A percentile compares a stretch with the other conserved stretches of the same genome.
Evolutionary conservation across 2,329 filamentous ascomycete genomes (phyloP).

Genomic region (Fusarium keratoplasticum): DNA sequence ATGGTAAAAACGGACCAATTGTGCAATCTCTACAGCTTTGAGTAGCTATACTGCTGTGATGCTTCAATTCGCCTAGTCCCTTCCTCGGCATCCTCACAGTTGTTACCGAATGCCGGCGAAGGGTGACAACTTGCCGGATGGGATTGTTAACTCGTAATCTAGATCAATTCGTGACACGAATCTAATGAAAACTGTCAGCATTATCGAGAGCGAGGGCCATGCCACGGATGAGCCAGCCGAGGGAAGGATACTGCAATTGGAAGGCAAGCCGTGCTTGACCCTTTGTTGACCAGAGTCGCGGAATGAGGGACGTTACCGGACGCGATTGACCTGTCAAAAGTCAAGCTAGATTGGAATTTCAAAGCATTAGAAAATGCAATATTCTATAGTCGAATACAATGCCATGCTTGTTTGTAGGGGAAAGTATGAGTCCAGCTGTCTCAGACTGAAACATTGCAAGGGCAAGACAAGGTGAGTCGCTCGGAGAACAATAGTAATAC

Average conservation of each 20-base stretch:
- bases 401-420: background rate
- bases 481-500: background rate
- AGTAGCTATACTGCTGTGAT: background rate
- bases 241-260: background rate
- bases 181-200: background rate
- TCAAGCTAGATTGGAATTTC: too few relatives aligned
- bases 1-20: too few relatives aligned
- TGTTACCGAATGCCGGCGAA: background rate
- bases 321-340: background rate
- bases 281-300: background rate
- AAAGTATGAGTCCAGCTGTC: background rate
- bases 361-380: background rate
- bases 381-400: background rate
- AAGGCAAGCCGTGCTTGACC: background rate
- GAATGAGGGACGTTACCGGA: background rate
- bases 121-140: background rate
- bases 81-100: background rate
- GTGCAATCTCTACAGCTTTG: background rate
- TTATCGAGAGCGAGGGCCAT: background rate
- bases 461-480: background rate
- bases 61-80: background rate
- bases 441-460: background rate
- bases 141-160: background rate
- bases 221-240: background rate
- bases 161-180: background rate